Conservation (phyloP, 2,329 filamentous ascomycete genomes). For the Nectriaceae sp. region DNA sequence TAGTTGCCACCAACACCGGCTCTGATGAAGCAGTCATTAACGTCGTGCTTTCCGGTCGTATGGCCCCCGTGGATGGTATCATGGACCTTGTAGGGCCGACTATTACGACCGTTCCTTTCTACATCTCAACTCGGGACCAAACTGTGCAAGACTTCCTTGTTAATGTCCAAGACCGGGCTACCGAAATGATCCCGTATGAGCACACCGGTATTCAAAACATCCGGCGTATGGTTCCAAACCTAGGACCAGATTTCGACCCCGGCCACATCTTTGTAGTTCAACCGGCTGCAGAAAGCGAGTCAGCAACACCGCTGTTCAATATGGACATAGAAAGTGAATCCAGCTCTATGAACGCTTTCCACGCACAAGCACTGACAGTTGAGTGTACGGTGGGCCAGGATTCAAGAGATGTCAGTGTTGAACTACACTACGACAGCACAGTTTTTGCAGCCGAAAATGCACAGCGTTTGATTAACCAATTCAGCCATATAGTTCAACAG, state of each 20-base stretch:
- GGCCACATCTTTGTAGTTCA: conserved; percentile 4
- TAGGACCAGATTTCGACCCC: not conserved
- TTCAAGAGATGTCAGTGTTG: not conserved
- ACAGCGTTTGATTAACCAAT: conserved; percentile 1
- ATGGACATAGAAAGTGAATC: not conserved
- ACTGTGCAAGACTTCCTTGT: conserved; percentile 43
- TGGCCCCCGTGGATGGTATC: conserved; percentile 19
- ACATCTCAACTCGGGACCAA: conserved; percentile 25
- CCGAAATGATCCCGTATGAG: conserved; percentile 25
- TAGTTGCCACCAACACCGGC: not conserved
- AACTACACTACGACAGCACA: conserved; percentile 1
- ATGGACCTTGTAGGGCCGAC: conserved; percentile 21
- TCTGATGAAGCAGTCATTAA: conserved; percentile 28
- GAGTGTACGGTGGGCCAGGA: not conserved
- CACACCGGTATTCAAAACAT: conserved; percentile 28
- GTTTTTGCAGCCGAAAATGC: not conserved
- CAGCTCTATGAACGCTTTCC: not conserved
- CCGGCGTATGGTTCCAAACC: conserved; percentile 17
- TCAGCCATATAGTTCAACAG: conserved; percentile 6
- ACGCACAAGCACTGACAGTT: not conserved
- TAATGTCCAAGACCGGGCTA: conserved; percentile 21
- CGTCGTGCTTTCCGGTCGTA: conserved; percentile 19
- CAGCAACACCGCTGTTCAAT: conserved; percentile 11
- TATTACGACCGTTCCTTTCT: conserved; percentile 23
- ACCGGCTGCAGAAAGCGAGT: conserved; percentile 15